Evolutionary conservation across 2,329 filamentous ascomycete genomes (phyloP).

Genomic region (Magnaporthiopsis incrustans): DNA sequence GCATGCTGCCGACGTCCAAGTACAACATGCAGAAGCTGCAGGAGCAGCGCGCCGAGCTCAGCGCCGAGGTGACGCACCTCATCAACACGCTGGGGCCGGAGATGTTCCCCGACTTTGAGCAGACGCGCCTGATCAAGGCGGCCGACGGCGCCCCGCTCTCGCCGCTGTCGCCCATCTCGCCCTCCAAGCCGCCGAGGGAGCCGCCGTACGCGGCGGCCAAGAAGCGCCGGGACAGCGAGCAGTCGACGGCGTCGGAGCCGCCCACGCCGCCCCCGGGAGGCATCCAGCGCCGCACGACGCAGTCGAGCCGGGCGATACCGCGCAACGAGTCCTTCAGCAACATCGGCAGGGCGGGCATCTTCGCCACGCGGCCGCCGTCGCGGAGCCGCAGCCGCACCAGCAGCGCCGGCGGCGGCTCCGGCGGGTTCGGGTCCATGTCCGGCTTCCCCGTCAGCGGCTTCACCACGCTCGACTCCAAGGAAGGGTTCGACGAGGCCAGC

Average conservation of each 20-base stretch:
- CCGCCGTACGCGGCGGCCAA: slow-evolving; percentile 15
- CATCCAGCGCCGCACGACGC: slow-evolving; percentile 35
- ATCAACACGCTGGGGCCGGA: slow-evolving; percentile 95
- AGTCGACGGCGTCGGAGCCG: slow-evolving; percentile 27
- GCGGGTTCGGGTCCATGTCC: slow-evolving; percentile 29
- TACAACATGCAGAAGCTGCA: slow-evolving; percentile 78
- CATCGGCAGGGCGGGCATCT: slow-evolving; percentile 79
- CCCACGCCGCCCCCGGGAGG: slow-evolving; percentile 29
- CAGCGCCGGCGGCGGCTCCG: slow-evolving; percentile 56
- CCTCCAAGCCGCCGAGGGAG: slow-evolving; percentile 5
- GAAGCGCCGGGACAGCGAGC: slow-evolving; percentile 39
- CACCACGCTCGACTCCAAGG: slow-evolving; percentile 57
- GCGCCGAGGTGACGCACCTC: slow-evolving; percentile 74
- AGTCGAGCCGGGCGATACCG: slow-evolving; percentile 51
- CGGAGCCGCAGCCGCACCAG: slow-evolving; percentile 63
- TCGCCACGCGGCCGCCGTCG: slow-evolving; percentile 80
- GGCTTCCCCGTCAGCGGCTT: slow-evolving; percentile 64
- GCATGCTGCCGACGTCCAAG: slow-evolving; percentile 73
- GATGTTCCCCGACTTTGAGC: slow-evolving; percentile 93
- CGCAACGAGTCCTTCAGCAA: slow-evolving; percentile 93
- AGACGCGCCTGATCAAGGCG: slow-evolving; percentile 59
- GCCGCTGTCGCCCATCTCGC: slow-evolving; percentile 8
- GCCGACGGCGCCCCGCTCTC: slow-evolving; percentile 25
- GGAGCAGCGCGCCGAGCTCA: slow-evolving; percentile 62
- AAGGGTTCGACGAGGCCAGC: slow-evolving; percentile 73